Evolutionary conservation across 2,329 filamentous ascomycete species (phyloP).

Genomic region (Alternaria sp.): DNA sequence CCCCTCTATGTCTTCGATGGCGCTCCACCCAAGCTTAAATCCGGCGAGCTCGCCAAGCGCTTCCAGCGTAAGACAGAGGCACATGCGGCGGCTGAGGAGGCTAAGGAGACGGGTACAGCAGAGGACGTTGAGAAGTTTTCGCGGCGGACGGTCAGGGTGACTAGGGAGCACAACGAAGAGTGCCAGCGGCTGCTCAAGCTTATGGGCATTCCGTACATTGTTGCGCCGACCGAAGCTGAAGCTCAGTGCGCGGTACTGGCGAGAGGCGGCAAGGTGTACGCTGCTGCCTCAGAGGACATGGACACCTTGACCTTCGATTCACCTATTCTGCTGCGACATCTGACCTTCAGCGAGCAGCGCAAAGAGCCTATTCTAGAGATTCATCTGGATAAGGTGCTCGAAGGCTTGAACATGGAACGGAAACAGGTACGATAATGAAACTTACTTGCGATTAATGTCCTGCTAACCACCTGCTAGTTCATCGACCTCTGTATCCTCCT

Average conservation of each 20-base stretch:
- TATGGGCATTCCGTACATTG: constrained; percentile 95
- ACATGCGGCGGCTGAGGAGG: constrained; percentile 87
- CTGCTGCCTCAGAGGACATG: constrained; percentile 98
- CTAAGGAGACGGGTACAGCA: constrained; percentile 95
- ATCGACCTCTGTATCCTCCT: constrained; percentile 97
- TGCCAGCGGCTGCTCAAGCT: constrained; percentile 89
- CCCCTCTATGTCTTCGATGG: constrained; percentile 98
- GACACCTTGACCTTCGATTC: constrained; percentile 96
- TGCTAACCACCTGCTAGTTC: constrained; percentile 66
- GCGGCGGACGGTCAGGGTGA: constrained; percentile 88
- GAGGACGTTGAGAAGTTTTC: constrained; percentile 99
- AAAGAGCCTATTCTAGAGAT: constrained; percentile 99
- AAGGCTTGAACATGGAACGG: constrained; percentile 86
- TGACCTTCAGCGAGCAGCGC: constrained; percentile 96
- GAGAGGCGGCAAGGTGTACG: constrained; percentile 91
- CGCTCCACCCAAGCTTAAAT: constrained; percentile 95
- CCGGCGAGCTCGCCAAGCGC: constrained; percentile 93
- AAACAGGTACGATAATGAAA: constrained; percentile 69
- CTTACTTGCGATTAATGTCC: constrained; percentile 7
- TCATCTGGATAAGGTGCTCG: constrained; percentile 82
- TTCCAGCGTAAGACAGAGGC: constrained; percentile 95
- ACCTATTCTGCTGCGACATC: constrained; percentile 87
- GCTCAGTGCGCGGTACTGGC: constrained; percentile 94
- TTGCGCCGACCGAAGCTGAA: constrained; percentile 96
- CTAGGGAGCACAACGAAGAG: constrained; percentile 95